Evolutionary conservation across 257 asterid species (phyloP).

Genomic region (Avicennia marina): DNA sequence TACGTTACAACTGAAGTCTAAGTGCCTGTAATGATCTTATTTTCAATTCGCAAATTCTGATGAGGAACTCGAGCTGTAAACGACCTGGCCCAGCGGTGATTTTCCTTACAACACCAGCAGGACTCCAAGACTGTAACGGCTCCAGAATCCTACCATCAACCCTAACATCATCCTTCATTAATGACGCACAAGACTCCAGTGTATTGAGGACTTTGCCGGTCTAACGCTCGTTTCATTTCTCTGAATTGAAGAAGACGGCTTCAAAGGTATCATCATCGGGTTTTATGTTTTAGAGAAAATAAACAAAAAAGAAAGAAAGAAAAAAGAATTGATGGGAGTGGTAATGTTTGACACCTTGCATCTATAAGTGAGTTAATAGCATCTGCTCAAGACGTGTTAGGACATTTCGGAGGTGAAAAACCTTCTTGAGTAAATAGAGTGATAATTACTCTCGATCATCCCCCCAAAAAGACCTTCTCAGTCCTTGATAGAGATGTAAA

Average conservation of each 20-base stretch:
- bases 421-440: too few species aligned
- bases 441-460: too few species aligned
- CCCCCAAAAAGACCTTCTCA: too few species aligned
- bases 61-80: constrained; percentile 43
- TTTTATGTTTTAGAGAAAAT: too few species aligned
- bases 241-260: constrained; percentile 41
- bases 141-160: constrained; percentile 56
- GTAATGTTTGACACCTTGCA: too few species aligned
- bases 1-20: constrained; percentile 41
- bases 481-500: too few species aligned
- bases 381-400: too few species aligned
- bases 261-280: constrained; percentile 44
- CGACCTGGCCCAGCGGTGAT: constrained; percentile 43
- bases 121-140: constrained; percentile 59
- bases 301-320: too few species aligned
- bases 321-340: too few species aligned
- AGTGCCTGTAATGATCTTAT: constrained; percentile 43
- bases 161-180: constrained; percentile 35
- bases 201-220: constrained; percentile 63
- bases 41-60: constrained; percentile 61
- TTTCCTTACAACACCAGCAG: constrained; percentile 54
- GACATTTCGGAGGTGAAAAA: too few species aligned
- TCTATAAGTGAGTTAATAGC: too few species aligned
- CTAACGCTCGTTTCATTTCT: constrained; percentile 28
- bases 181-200: constrained; percentile 36